A percentile compares a stretch with the other conserved stretches of the same genome.
These are phyloP conservation scores for Pelagophyceae sp. DNA, from an alignment of 352 stramenopile species.

Conservation along the genomic window DNA sequence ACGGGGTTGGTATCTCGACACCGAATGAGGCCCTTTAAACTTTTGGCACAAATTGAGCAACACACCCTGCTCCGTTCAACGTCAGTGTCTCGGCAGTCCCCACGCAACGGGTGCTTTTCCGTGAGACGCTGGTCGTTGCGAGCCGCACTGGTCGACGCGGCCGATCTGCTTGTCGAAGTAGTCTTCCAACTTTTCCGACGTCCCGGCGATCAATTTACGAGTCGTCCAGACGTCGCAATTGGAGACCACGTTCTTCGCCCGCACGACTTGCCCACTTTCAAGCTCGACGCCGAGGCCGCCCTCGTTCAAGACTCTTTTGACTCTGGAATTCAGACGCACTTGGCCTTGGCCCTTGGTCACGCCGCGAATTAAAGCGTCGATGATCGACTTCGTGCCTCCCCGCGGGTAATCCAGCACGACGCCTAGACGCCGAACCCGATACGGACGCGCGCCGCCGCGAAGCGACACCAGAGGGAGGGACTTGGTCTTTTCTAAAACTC, in stretches of 20 bases:
- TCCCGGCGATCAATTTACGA: conserved; percentile 28
- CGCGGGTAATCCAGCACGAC: conserved; percentile 55
- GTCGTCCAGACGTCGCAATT: conserved; percentile 59
- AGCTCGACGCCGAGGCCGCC: conserved; percentile 43
- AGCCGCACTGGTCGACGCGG: conserved; percentile 34
- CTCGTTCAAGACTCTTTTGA: conserved; percentile 50
- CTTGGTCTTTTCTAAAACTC: too few species aligned
- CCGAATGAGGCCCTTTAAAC: too few species aligned
- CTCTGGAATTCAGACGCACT: conserved; percentile 42
- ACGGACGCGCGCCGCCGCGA: too few species aligned
- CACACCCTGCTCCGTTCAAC: too few species aligned
- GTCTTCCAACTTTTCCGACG: conserved; percentile 26
- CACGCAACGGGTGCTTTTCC: too few species aligned
- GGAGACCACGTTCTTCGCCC: conserved; percentile 52
- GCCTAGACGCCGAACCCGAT: too few species aligned
- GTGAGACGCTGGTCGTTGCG: too few species aligned
- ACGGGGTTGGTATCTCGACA: too few species aligned
- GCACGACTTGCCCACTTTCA: conserved; percentile 37
- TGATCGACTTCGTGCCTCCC: conserved; percentile 47
- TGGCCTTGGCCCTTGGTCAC: conserved; percentile 39
- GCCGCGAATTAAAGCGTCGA: conserved; percentile 45
- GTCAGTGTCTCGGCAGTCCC: too few species aligned
- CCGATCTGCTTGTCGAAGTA: conserved; percentile 5
- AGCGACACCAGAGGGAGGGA: too few species aligned
- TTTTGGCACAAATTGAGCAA: too few species aligned